Conservation (phyloP, 352 stramenopile genomes). For the Phytophthora agathidicida region DNA sequence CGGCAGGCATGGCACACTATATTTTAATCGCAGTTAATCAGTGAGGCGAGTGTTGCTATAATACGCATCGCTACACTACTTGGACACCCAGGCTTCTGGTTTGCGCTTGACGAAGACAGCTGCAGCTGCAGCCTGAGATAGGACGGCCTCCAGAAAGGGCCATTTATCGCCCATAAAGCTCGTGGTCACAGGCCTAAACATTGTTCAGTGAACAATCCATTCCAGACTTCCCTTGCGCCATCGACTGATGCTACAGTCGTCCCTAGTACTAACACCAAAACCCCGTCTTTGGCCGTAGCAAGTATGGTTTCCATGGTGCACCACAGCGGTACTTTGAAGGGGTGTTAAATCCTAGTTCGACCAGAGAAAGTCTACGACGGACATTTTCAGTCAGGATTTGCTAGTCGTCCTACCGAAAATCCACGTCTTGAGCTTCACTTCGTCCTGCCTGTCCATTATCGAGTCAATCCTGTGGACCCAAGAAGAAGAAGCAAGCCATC, state of each 20-base stretch:
- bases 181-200: background rate
- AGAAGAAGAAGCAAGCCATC: too few species aligned
- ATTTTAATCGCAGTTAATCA: too few species aligned
- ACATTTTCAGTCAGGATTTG: slow-evolving; percentile 28
- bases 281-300: background rate
- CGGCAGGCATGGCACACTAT: too few species aligned
- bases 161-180: background rate
- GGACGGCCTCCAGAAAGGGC: background rate
- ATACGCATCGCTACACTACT: too few species aligned
- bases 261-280: slow-evolving; percentile 20
- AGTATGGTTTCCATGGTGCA: too few species aligned
- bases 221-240: slow-evolving; percentile 23
- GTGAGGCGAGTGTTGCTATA: too few species aligned
- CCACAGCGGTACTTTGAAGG: slow-evolving; percentile 1
- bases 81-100: too few species aligned
- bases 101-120: slow-evolving; percentile 4
- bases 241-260: slow-evolving; percentile 4
- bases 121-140: slow-evolving; percentile 2
- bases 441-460: slow-evolving; percentile 1
- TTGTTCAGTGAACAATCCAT: too few species aligned
- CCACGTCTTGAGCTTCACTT: slow-evolving; percentile 3
- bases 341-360: slow-evolving; percentile 9
- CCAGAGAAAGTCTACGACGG: slow-evolving; percentile 14
- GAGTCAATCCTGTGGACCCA: too few species aligned
- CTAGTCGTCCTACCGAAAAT: slow-evolving; percentile 2